Evolutionary conservation across 2,329 filamentous ascomycete genomes (phyloP), one percentile per base, ranked within the genome.

Genomic region (Calonectria montana): DNA sequence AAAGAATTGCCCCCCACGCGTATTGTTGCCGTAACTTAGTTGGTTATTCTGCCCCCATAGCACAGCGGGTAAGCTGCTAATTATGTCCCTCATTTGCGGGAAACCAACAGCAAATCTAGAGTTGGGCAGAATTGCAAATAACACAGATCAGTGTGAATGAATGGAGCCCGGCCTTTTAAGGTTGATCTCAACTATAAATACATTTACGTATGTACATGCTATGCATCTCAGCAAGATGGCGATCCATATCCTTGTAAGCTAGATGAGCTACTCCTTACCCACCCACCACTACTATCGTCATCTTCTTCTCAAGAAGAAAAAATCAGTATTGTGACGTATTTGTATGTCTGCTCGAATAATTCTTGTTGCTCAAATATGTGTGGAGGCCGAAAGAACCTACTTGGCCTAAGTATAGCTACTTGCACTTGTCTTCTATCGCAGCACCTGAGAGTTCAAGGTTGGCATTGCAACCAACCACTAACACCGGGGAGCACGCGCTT

Each of bases 401-500:
- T 25, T 18, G 35, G 16, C 35, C 1, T 15, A 8, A 18, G 53
- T 59, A 39, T 37, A 39, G 25, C 53, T 39, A 59, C 53, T 59
- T 39, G 16, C n/a, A 37, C 53, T 16, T 18, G 23, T 35, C 31
- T 16, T 39, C 23, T 23, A 59, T 27, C 53, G 37, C 6, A 31
- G 15, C 31, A 59, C 31, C 29, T 18, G 15, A 41, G n/a, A 45
- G 48, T 43, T 43, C 39, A 50, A 63, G 21, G 47, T 57, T 21
- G 39, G 18, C 27, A 37, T 59, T 63, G n/a, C 39, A 55, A 41
- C 31, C 48, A 37, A 27, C 23, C 21, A 35, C 29, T 27, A 12
- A 75, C 66, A 82, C 12, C 81, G 63, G 31, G 74, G 76, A 21
- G 79, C 73, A 23, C 76, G 71, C 39, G 75, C 76, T 43, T 75